Evolutionary conservation across 2,329 filamentous ascomycete genomes (phyloP), one percentile per base, ranked within the genome.

Genomic region (Fusarium compactum): DNA sequence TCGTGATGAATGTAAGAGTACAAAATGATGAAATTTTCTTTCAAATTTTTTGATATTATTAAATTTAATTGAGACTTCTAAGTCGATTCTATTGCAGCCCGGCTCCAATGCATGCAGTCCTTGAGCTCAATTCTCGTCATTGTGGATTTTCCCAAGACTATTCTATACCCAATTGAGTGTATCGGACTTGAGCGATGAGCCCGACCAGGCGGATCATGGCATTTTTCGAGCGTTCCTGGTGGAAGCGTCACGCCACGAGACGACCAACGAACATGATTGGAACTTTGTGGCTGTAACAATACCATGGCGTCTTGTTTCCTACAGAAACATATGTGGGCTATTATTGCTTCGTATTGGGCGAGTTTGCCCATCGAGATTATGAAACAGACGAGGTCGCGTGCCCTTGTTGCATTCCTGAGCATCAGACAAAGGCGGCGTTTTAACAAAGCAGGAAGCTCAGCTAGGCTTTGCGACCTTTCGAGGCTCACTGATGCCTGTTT

Each of bases 381-480:
- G 57, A 66, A 53, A 75, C 65, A 50, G 58, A 48, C 51, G 44
- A 57, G 20, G 54, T 62, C 48, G 54, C 53, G 44, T 52, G 55
- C 46, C 47, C 43, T 54, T 60, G 9, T 65, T 58, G 63, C 65
- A 73, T 76, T 73, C 69, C 64, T 71, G n/a, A 22, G 40, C 57
- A n/a, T 47, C 54, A 51, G 47, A 12, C 8, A 47, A 46, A 52
- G 45, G 30, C 65, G 47, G 53, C 45, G 41, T 51, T 62, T 41
- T 55, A 58, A 61, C 58, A 48, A 62, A 20, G 50, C 43, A 32
- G 45, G 43, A 43, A 24, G 55, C 62, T 92, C 87, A 96, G 76
- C 92, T 92, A 27, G 96, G 96, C 82, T 97, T 96, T 22, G 96
- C 96, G 63, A 98, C 96, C 85, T 99, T 99, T 79, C 96, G 90